Conservation (phyloP, 768 basidiomycete genomes). For the Cubamyces sp. region DNA sequence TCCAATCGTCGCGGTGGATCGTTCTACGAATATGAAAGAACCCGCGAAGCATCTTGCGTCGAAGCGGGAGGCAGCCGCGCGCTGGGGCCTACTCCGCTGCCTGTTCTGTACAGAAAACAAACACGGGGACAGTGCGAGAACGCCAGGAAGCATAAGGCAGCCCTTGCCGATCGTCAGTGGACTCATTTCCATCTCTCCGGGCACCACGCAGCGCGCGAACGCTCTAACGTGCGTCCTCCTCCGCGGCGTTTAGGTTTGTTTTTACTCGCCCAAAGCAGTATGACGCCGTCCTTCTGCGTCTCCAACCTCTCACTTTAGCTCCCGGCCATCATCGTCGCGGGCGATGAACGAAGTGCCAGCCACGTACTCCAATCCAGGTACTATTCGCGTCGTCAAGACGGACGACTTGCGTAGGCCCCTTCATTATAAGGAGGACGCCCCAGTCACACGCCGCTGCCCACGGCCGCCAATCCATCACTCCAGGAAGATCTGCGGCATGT, state of each 20-base stretch:
- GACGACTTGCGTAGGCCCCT: neutral
- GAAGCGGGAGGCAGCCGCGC: neutral
- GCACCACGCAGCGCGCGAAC: neutral
- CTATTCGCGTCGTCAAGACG: neutral
- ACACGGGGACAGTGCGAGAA: neutral
- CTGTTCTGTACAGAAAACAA: neutral
- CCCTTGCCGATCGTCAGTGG: conserved; percentile 3
- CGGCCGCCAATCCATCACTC: conserved; percentile 14
- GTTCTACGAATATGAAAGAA: conserved; percentile 12
- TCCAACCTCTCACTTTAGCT: neutral
- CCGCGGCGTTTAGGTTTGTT: conserved; percentile 7
- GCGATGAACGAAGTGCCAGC: neutral
- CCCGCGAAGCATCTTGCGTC: conserved; percentile 11
- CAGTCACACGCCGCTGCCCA: conserved; percentile 13
- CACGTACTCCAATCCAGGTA: neutral
- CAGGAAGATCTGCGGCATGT: conserved; percentile 20
- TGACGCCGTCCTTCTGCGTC: neutral
- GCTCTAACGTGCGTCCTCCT: neutral
- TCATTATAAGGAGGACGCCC: neutral
- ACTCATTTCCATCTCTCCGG: conserved; percentile 1
- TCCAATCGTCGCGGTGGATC: conserved; percentile 15
- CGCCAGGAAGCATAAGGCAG: neutral
- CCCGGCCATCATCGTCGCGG: conserved; percentile 5
- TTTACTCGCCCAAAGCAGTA: neutral
- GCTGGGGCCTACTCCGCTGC: conserved; percentile 1